Evolutionary conservation across 1,284 basidiomycete genomes (phyloP).

Genomic region (Fomitopsis betulina): DNA sequence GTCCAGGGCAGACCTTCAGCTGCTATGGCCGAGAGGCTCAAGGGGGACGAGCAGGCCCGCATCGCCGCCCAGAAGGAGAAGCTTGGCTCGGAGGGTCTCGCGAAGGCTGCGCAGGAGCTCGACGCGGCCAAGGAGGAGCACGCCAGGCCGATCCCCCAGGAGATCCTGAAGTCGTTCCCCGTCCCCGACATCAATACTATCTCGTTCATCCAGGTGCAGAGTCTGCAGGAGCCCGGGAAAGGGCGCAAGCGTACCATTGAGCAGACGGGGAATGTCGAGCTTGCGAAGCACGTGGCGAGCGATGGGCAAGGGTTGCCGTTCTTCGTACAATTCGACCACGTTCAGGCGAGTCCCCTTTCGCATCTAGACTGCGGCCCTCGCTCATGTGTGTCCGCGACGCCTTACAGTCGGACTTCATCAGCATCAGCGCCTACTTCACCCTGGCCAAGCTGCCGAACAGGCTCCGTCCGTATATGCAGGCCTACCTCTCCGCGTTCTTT

Average conservation of each 20-base stretch:
- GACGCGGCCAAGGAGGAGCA: conserved; percentile 87
- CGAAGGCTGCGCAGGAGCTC: conserved; percentile 64
- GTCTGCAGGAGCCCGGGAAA: conserved; percentile 59
- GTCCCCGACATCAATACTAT: conserved; percentile 88
- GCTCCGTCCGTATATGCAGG: conserved; percentile 79
- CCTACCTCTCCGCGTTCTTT: conserved; percentile 89
- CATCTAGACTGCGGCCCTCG: not conserved
- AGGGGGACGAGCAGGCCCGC: conserved; percentile 78
- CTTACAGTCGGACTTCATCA: conserved; percentile 85
- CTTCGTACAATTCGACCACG: conserved; percentile 90
- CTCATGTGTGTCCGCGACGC: conserved; percentile 1
- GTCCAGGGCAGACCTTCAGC: conserved; percentile 89
- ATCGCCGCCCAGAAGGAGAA: conserved; percentile 64
- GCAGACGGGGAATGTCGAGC: conserved; percentile 23
- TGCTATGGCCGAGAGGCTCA: conserved; percentile 76
- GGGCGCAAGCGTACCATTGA: conserved; percentile 23
- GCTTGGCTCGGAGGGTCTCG: conserved; percentile 82
- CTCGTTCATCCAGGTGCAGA: conserved; percentile 93
- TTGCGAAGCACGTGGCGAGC: conserved; percentile 65
- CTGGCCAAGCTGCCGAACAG: conserved; percentile 65
- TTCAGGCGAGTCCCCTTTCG: conserved; percentile 48
- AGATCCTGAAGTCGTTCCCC: conserved; percentile 81
- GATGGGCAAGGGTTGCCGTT: conserved; percentile 77
- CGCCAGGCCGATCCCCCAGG: conserved; percentile 76
- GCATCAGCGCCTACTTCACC: conserved; percentile 78